Evolutionary conservation across 768 basidiomycete genomes (phyloP), one percentile per base, ranked within the genome.

Genomic region (Porpolomopsis calyptriformis): DNA sequence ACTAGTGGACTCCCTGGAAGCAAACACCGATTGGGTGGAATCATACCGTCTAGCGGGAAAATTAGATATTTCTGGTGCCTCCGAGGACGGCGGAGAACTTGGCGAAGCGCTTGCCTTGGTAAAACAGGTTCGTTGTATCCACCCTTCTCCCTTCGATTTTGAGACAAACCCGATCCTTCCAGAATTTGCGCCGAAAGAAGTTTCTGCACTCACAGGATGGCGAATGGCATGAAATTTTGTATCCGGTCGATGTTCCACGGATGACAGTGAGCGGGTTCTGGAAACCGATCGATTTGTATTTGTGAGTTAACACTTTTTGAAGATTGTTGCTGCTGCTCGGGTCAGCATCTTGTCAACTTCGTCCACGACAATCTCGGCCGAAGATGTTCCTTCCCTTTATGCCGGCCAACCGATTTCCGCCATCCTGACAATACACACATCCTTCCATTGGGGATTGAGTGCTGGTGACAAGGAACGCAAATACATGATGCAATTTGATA

Each of bases 401-500:
- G 90, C 92, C 19, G 93, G 93, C 0, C 87, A 93, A 54, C 86
- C 91, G 0, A 73, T 94, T n/a, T 67, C 76, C 14, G 80, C 80
- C 1, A 68, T 67, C 9, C 62, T 96, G 26, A 70, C 67, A 1
- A 76, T 97, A 22, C 68, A 67, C 27, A 86, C 84, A 0, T 81
- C 82, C 2, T 82, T 88, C 56, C 79, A 82, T 51, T 93, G 90
- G 91, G 73, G 80, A 25, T 67, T 72, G 4, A 65, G 55, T 52
- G 60, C 70, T 47, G 59, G 60, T 25, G 63, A 72, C 56, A 57
- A 63, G 40, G 53, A 60, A 23, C 63, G 60, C 18, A 62, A 60
- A 45, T 83, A 80, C 57, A 56, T 63, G 33, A 71, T 93, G 63
- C 74, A 81, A 29, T 97, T 84, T 57, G 87, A 92, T 52, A 70